Conservation (phyloP, 257 asterid genomes). For the Solanum gracilifrons region DNA sequence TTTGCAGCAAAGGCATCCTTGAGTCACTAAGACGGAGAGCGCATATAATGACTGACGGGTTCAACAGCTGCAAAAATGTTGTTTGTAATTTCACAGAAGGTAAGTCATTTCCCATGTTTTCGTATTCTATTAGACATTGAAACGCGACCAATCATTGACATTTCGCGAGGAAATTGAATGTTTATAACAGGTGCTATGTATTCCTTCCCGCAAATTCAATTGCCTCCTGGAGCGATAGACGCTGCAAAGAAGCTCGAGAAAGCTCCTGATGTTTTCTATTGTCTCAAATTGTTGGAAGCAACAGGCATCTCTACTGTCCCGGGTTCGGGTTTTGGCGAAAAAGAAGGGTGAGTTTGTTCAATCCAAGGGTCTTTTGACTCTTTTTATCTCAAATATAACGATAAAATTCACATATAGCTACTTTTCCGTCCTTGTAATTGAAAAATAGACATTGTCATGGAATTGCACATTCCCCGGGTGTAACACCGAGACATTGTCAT, state of each 20-base stretch:
- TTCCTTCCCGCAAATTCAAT: constrained; percentile 93
- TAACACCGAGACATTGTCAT: background rate
- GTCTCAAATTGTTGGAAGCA: constrained; percentile 91
- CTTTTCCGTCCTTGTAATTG: background rate
- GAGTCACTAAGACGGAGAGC: constrained; percentile 93
- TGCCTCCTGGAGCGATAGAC: constrained; percentile 82
- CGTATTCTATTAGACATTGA: background rate
- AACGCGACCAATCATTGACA: background rate
- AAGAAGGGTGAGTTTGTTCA: constrained; percentile 68
- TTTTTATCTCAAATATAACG: background rate
- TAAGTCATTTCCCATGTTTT: background rate
- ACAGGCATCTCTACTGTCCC: constrained; percentile 99
- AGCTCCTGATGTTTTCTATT: constrained; percentile 84
- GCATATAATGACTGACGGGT: constrained; percentile 84
- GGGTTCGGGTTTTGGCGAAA: constrained; percentile 96
- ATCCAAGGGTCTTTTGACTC: background rate
- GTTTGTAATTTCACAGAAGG: constrained; percentile 98
- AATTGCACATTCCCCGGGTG: background rate
- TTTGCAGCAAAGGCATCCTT: constrained; percentile 77
- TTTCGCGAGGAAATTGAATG: background rate
- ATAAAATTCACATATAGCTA: background rate
- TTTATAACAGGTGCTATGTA: constrained; percentile 85
- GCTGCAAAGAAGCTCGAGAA: constrained; percentile 77
- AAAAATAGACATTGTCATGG: background rate
- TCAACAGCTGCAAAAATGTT: constrained; percentile 93